Conservation (phyloP, 805 yeast species). For the Pichia occidentalis region DNA sequence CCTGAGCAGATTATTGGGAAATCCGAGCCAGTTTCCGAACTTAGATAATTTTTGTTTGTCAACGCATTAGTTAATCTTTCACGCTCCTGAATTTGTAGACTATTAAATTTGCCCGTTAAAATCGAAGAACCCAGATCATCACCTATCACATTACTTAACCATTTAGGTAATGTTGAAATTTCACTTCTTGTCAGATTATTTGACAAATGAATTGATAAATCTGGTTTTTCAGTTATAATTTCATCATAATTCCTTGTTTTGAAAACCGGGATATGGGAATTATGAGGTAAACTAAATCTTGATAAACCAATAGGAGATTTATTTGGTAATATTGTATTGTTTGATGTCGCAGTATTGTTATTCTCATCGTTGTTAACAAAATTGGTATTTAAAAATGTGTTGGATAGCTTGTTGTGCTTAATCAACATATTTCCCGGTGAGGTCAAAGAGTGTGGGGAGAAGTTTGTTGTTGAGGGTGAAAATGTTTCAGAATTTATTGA, state of each 20-base stretch:
- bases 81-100: conserved; percentile 64
- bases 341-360: conserved; percentile 6
- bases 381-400: background rate
- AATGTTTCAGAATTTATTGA: conserved; percentile 10
- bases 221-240: conserved; percentile 24
- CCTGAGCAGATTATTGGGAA: conserved; percentile 51
- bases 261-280: conserved; percentile 36
- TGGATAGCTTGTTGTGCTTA: background rate
- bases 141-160: conserved; percentile 41
- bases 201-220: conserved; percentile 23
- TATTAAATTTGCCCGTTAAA: conserved; percentile 50
- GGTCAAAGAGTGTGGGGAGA: conserved; percentile 19
- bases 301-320: conserved; percentile 33
- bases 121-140: conserved; percentile 33
- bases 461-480: conserved; percentile 18
- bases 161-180: conserved; percentile 38
- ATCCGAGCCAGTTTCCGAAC: conserved; percentile 7
- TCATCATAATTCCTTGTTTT: conserved; percentile 52
- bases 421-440: conserved; percentile 3
- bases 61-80: conserved; percentile 50
- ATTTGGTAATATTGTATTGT: conserved; percentile 1
- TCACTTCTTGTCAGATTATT: conserved; percentile 19
- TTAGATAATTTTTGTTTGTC: conserved; percentile 18
- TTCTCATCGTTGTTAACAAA: background rate
- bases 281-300: conserved; percentile 48